These are phyloP conservation scores for Nemania bipapillata DNA, from an alignment of 2,329 filamentous ascomycete genomes.

Conservation along the genomic window DNA sequence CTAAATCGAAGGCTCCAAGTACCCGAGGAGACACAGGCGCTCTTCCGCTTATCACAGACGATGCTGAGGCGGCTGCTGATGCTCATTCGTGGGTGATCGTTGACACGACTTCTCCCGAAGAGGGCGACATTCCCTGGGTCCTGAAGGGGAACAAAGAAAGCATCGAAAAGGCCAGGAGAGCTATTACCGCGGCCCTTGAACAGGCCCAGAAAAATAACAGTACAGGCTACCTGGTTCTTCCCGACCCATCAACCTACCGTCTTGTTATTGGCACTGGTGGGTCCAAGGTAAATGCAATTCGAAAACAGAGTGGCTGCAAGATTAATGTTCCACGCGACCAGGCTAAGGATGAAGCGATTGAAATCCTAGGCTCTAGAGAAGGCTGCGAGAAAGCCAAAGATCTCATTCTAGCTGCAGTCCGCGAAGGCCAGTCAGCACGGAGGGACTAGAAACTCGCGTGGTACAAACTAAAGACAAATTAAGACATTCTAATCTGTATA, in stretches of 20 bases:
- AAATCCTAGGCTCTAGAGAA: conserved; percentile 81
- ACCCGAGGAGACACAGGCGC: conserved; percentile 68
- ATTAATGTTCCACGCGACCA: conserved; percentile 92
- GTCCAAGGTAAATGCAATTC: conserved; percentile 90
- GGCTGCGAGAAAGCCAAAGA: conserved; percentile 89
- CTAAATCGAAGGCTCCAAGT: conserved; percentile 68
- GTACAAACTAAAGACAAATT: neutral
- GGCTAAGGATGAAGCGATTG: conserved; percentile 80
- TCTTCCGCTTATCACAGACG: conserved; percentile 93
- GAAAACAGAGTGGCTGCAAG: conserved; percentile 90
- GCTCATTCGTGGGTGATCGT: conserved; percentile 86
- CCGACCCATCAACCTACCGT: conserved; percentile 88
- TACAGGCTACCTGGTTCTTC: conserved; percentile 87
- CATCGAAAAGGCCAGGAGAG: conserved; percentile 81
- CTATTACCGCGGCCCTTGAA: conserved; percentile 77
- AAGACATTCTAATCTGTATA: conserved; percentile 27
- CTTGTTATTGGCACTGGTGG: conserved; percentile 90
- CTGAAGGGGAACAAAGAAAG: conserved; percentile 82
- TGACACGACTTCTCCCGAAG: conserved; percentile 68
- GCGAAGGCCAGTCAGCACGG: conserved; percentile 61
- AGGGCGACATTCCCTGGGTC: conserved; percentile 87
- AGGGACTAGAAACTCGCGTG: conserved; percentile 46
- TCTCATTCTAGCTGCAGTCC: conserved; percentile 85
- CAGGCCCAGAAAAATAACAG: conserved; percentile 75
- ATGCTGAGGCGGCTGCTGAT: conserved; percentile 71